Conservation (phyloP, 2,329 filamentous ascomycete genomes). For the Aspergillus uvarum region DNA sequence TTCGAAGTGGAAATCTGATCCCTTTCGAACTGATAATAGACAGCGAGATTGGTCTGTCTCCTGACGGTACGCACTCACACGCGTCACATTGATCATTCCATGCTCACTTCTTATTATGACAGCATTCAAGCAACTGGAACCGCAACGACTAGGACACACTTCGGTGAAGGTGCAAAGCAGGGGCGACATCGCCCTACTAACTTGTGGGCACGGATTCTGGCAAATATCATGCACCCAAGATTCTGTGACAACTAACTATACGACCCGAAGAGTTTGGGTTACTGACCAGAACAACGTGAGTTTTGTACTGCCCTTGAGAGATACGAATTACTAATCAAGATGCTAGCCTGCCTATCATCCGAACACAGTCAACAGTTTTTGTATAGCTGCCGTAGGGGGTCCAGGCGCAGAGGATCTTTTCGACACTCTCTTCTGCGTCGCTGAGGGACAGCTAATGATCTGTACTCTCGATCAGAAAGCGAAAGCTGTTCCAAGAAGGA, state of each 20-base stretch:
- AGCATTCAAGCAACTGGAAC: constrained; percentile 35
- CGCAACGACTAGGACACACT: constrained; percentile 37
- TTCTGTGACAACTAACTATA: constrained; percentile 25
- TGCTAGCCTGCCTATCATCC: constrained; percentile 41
- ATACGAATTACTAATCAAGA: constrained; percentile 14
- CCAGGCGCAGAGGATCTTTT: constrained; percentile 30
- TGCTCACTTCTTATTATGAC: constrained; percentile 4
- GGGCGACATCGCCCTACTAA: constrained; percentile 32
- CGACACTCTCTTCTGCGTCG: constrained; percentile 50
- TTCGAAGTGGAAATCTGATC: constrained; percentile 47
- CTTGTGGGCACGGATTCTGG: constrained; percentile 42
- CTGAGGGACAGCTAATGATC: constrained; percentile 49
- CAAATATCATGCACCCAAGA: constrained; percentile 31
- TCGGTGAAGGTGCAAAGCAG: constrained; percentile 37
- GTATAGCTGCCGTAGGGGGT: constrained; percentile 32
- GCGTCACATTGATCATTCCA: not conserved
- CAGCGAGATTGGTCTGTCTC: constrained; percentile 17
- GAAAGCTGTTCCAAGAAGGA: constrained; percentile 43
- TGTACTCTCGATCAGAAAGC: constrained; percentile 47
- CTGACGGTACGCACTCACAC: constrained; percentile 28
- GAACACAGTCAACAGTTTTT: constrained; percentile 34
- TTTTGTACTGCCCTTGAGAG: not conserved
- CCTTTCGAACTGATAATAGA: constrained; percentile 34
- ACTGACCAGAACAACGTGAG: constrained; percentile 45
- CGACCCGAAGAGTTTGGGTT: constrained; percentile 40